Base-by-base conservation (phyloP, 2,329 filamentous ascomycete species). In the Helotiales sp. region DNA sequence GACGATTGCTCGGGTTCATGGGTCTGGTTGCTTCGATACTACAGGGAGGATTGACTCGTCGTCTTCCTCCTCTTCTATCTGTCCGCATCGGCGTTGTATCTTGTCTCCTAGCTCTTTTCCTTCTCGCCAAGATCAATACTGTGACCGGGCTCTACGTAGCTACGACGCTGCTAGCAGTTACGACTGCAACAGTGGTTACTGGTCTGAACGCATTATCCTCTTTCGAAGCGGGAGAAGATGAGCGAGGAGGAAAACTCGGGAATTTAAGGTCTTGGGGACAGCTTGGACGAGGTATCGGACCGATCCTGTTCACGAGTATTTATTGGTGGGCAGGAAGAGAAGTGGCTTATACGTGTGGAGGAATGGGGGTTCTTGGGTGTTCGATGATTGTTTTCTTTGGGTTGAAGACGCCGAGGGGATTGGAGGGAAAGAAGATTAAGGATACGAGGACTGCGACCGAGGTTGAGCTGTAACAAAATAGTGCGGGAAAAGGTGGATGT, bases 321-420 rank as follows among this genome's bases (percentile, higher is more conserved):
- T 99, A 99, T 76, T 99, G 95, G 95, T 99, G 95, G 95, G 93
- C 91, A 6, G 95, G 95, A 0, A 81, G 95, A 47, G 89, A 96
- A 70, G 81, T 86, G 10, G 95, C 95, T 2, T 99, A 98, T 73
- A 80, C 79, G 1, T 81, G 91, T 67, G 95, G 95, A 3, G 89
- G 91, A 0, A 79, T 84, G 12, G 92, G 91, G 5, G 96, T 98
- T 78, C 74, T 89, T 44, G 5, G 84, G 79, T 1, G 93, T 98
- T 10, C 81, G 83, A 80, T 79, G 10, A 74, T 91, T 24, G 91
- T 89, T 0, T 89, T 96, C 71, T 80, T 83, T 19, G 83, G 82
- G 0, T 74, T 97, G 62, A 90, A 87, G 56, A 68, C 63, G 6
- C 69, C 69, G 1, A 61, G 46, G n/a, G 68, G 63, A 8, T 54